Conservation (phyloP, 441 rosid species). For the Cnidoscolus chayamansa region DNA sequence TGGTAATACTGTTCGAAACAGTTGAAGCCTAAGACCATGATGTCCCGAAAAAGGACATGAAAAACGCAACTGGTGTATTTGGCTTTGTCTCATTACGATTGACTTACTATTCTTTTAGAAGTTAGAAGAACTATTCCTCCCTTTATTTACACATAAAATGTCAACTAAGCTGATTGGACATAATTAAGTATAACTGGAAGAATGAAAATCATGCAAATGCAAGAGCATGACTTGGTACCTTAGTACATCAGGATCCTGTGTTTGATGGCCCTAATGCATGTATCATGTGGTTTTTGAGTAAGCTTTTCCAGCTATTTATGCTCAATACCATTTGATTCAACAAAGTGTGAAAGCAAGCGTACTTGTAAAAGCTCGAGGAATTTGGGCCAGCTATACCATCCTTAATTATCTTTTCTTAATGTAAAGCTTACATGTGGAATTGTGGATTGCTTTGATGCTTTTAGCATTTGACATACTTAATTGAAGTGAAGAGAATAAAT, state of each 20-base stretch:
- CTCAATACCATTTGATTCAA: not conserved
- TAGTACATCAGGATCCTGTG: not conserved
- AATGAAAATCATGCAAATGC: not conserved
- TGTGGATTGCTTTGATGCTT: not conserved
- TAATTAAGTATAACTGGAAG: not conserved
- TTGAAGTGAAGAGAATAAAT: not conserved
- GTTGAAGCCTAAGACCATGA: not conserved
- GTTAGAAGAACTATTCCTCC: not conserved
- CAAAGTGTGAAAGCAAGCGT: not conserved
- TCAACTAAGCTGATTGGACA: constrained; percentile 6
- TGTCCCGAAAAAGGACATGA: not conserved
- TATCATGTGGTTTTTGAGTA: not conserved
- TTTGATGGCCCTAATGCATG: constrained; percentile 3
- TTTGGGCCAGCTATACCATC: not conserved
- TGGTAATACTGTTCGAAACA: too few species aligned
- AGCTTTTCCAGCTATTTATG: not conserved
- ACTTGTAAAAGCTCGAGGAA: not conserved
- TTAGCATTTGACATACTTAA: not conserved
- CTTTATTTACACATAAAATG: not conserved
- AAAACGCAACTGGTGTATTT: too few species aligned
- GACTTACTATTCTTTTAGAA: not conserved
- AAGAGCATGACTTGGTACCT: not conserved
- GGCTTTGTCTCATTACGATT: not conserved
- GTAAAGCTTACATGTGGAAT: not conserved
- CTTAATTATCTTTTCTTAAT: not conserved